Percentiles rank a stretch among this genome's conserved stretches.
phyloP scores from a whole-genome alignment of 345 rosid genomes.

The Citrus medica region DNA sequence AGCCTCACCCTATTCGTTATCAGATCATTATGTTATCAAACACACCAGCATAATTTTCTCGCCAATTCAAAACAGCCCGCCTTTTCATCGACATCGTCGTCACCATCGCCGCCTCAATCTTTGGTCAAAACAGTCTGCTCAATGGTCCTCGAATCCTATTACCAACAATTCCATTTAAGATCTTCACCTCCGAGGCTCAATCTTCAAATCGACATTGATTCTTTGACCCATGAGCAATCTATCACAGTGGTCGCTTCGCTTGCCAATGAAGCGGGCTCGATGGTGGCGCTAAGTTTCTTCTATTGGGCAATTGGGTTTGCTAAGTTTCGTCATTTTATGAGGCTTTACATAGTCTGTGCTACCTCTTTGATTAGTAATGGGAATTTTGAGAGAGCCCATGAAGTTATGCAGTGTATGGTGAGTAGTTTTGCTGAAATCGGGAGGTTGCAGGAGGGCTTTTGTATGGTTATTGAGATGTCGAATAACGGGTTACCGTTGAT shows the following conservation, averaged over 20 bases:
- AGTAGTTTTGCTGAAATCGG: conserved; percentile 70
- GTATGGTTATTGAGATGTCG: conserved; percentile 72
- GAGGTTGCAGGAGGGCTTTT: conserved; percentile 60
- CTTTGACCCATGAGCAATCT: conserved; percentile 72
- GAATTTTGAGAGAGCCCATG: conserved; percentile 63
- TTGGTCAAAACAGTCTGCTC: conserved; percentile 50
- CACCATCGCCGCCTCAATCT: conserved; percentile 39
- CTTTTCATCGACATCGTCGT: conserved; percentile 1
- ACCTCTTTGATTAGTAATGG: conserved; percentile 54
- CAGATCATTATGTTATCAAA: conserved; percentile 19
- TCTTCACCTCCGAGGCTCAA: conserved; percentile 38
- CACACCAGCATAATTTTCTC: conserved; percentile 1
- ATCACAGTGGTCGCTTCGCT: conserved; percentile 70
- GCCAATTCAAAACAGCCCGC: neutral
- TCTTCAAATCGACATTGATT: conserved; percentile 36
- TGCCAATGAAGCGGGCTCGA: conserved; percentile 70
- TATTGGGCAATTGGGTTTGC: conserved; percentile 53
- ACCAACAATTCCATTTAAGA: conserved; percentile 28
- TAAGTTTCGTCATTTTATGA: conserved; percentile 75
- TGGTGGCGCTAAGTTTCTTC: conserved; percentile 82
- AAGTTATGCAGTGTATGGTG: conserved; percentile 67
- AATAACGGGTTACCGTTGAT: conserved; percentile 62
- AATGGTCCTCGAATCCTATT: conserved; percentile 49
- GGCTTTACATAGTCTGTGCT: conserved; percentile 65
- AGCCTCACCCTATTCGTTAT: conserved; percentile 19